These are phyloP conservation scores for Panaeolus cyanescens DNA, from an alignment of 768 basidiomycete genomes.

Conservation along the genomic window DNA sequence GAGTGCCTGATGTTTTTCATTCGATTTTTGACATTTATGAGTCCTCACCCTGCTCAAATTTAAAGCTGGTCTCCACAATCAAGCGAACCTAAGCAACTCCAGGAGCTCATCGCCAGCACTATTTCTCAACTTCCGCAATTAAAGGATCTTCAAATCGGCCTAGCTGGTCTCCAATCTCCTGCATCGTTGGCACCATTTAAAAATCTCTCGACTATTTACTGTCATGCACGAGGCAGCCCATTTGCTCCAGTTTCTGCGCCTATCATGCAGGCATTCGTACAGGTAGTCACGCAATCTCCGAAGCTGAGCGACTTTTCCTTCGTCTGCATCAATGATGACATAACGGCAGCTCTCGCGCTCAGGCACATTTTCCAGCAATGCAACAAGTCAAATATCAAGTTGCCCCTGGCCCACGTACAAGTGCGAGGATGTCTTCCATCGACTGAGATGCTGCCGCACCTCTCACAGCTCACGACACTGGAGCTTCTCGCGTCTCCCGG, in stretches of 20 bases:
- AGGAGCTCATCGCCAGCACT: not conserved
- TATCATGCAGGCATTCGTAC: not conserved
- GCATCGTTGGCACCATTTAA: not conserved
- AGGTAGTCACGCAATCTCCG: not conserved
- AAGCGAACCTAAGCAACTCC: not conserved
- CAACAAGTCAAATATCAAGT: not conserved
- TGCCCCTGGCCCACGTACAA: not conserved
- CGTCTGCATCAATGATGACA: not conserved
- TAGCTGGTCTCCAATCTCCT: not conserved
- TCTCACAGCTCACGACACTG: not conserved
- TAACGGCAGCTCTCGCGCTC: not conserved
- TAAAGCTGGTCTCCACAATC: not conserved
- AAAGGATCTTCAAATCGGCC: not conserved
- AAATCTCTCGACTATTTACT: not conserved
- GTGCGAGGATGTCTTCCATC: not conserved
- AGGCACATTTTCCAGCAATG: not conserved
- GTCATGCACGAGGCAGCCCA: not conserved
- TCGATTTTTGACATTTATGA: too few relatives aligned
- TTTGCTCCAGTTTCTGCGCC: not conserved
- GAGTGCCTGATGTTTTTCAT: not conserved
- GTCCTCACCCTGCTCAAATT: not conserved
- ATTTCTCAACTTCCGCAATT: not conserved
- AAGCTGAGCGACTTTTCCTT: not conserved
- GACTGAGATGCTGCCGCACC: not conserved
- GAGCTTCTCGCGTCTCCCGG: not conserved